Conservation (phyloP, 805 yeast species). For the Yarrowia sp. region DNA sequence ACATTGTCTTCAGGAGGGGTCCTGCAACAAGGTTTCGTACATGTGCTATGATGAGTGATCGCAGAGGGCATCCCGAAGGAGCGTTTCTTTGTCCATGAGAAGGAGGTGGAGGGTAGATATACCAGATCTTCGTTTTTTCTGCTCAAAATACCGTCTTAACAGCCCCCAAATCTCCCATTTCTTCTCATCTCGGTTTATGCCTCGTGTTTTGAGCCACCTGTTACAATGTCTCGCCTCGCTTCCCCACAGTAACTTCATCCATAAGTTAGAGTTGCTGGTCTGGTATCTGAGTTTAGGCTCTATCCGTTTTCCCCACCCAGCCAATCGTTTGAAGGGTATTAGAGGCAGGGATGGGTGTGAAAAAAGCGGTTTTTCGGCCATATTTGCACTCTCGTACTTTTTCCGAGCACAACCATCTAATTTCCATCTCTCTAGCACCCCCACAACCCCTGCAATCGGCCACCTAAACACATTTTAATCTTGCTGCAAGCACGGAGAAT, state of each 20-base stretch:
- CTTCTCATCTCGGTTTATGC: no score
- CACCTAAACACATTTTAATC: neutral
- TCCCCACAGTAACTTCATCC: conserved; percentile 18
- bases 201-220: neutral
- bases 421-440: neutral
- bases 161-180: no score
- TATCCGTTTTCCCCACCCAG: conserved; percentile 22
- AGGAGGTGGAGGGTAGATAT: no score
- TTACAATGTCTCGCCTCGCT: neutral
- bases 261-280: conserved; percentile 5
- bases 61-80: neutral
- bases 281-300: conserved; percentile 7
- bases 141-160: no score
- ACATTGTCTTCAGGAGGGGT: conserved; percentile 2
- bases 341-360: neutral
- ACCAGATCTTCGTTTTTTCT: no score
- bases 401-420: neutral
- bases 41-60: conserved; percentile 24
- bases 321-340: neutral
- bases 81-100: no score
- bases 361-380: no score
- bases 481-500: conserved; percentile 20
- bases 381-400: no score
- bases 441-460: neutral
- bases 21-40: conserved; percentile 9